A percentile compares a stretch with the other conserved stretches of the same genome.
Conservation (phyloP, 805 yeast species). For the Torulaspora delbrueckii region DNA sequence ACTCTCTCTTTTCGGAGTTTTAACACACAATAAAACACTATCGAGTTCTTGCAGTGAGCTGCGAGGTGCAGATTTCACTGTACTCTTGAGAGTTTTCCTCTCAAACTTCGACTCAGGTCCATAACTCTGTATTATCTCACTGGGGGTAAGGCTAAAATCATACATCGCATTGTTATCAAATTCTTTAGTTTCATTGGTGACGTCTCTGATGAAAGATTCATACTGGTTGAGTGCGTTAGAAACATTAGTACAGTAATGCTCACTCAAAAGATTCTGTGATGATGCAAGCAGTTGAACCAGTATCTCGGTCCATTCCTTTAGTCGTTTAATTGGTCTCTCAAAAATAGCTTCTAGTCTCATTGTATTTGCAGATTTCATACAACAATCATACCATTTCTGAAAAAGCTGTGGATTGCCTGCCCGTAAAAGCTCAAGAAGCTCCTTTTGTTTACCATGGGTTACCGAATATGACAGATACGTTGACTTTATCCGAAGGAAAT, state of each 20-base stretch:
- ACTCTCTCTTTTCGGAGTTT: background rate
- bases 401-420: constrained; percentile 16
- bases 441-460: constrained; percentile 32
- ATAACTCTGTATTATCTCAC: constrained; percentile 30
- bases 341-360: constrained; percentile 32
- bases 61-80: background rate
- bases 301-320: constrained; percentile 23
- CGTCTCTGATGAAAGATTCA: constrained; percentile 13
- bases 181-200: constrained; percentile 19
- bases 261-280: background rate
- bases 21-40: background rate
- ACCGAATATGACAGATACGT: constrained; percentile 35
- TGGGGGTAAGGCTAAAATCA: constrained; percentile 27
- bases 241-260: background rate
- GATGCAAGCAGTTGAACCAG: constrained; percentile 8
- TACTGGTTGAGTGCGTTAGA: constrained; percentile 11
- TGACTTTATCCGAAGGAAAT: constrained; percentile 33
- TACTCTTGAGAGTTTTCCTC: background rate
- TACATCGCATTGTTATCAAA: constrained; percentile 18
- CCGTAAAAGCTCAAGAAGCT: constrained; percentile 21
- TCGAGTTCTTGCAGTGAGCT: background rate
- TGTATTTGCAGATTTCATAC: constrained; percentile 30
- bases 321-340: constrained; percentile 33
- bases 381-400: constrained; percentile 36
- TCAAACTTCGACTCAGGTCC: constrained; percentile 7